Base-by-base conservation (phyloP, 2,329 filamentous ascomycete genomes). In the Colletotrichum spaethianum region DNA sequence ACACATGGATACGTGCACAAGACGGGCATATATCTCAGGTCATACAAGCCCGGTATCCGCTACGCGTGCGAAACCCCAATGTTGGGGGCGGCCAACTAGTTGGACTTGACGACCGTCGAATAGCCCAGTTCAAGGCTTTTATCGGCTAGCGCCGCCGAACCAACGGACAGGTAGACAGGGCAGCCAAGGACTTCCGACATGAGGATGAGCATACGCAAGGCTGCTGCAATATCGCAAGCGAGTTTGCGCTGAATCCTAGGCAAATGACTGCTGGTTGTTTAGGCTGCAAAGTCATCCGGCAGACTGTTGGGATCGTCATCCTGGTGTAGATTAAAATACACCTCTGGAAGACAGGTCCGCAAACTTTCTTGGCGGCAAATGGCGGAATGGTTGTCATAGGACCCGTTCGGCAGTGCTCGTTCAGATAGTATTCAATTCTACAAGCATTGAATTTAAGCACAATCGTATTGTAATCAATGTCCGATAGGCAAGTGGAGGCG, bases 21-120 rank as follows among this genome's bases (percentile, higher is more conserved):
- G 48, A 59, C 20, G 46, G 28, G 46, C 46, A 63, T 63, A 66
- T 28, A 66, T 65, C 61, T 66, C 67, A 70, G 14, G 60, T 60
- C 16, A 20, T 8, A 23, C 55, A 44, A 52, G 53, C 62, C 63
- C 62, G 67, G 56, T 53, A 28, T 28, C 44, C 31, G 50, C 36
- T 36, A 33, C 50, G 23, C 48, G 23, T 28, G 46, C n/a, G 53
- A 60, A 65, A 55, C 26, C 52, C 53, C 62, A 46, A 66, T 53
- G 26, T 28, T 60, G 36, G 48, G 61, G 42, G 46, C 36, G 14
- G 11, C 33, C 33, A 36, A 9, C 33, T 11, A 18, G 53, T 20
- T 26, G 56, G 52, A 26, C 14, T 28, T 31, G 20, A 14, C 5
- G 57, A 48, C 40, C 55, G 44, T 36, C n/a, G 20, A 40, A 61